phyloP scores from a whole-genome alignment of 768 basidiomycete genomes.

The Suillus brevipes region DNA sequence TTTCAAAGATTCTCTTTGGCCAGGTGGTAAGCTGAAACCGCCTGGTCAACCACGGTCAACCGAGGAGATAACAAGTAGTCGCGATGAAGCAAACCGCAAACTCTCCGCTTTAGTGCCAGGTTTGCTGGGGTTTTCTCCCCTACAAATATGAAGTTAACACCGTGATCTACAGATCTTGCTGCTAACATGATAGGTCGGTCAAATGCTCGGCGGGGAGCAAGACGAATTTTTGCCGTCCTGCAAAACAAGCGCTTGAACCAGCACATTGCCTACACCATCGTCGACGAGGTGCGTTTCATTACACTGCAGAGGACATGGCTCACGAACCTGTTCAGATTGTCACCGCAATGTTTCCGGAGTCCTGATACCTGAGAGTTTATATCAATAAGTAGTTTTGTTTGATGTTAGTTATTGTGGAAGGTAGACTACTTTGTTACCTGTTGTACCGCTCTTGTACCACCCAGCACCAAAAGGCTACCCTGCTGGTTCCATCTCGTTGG shows the following conservation, averaged over 20 bases:
- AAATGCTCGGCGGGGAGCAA: slow-evolving; percentile 90
- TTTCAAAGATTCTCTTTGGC: slow-evolving; percentile 82
- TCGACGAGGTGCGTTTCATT: slow-evolving; percentile 73
- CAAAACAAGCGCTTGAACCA: slow-evolving; percentile 96
- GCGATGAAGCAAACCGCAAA: slow-evolving; percentile 87
- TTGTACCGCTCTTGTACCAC: neutral
- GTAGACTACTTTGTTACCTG: neutral
- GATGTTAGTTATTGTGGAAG: neutral
- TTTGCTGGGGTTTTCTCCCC: slow-evolving; percentile 31
- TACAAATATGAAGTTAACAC: slow-evolving; percentile 2
- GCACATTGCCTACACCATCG: slow-evolving; percentile 83
- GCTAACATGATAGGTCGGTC: slow-evolving; percentile 98
- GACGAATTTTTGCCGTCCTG: slow-evolving; percentile 88
- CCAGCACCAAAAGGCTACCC: neutral
- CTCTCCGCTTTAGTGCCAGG: slow-evolving; percentile 91
- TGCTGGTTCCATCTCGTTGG: neutral
- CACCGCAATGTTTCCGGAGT: slow-evolving; percentile 60
- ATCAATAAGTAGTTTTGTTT: neutral
- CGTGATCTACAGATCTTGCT: slow-evolving; percentile 65
- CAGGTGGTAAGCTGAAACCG: slow-evolving; percentile 72
- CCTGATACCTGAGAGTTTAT: slow-evolving; percentile 5
- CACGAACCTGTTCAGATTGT: slow-evolving; percentile 45
- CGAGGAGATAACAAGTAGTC: slow-evolving; percentile 78
- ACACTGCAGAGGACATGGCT: neutral
- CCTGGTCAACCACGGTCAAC: slow-evolving; percentile 64